phyloP scores from a whole-genome alignment of 257 asterid species.

The Nyctanthes arbortristis region DNA sequence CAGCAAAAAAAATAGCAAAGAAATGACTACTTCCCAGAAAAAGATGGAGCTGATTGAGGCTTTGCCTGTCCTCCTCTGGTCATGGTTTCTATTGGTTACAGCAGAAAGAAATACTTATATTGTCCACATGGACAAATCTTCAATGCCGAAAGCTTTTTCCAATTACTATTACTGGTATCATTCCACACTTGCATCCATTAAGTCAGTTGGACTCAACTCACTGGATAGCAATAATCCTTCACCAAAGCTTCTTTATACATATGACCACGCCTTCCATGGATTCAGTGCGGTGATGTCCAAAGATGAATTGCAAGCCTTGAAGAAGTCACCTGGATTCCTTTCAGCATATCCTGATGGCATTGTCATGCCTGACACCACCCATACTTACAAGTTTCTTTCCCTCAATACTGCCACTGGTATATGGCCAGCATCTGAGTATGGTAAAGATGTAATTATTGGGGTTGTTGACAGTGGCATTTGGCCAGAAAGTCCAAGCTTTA shows the following conservation, averaged over 20 bases:
- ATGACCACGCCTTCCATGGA: constrained; percentile 42
- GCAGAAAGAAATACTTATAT: constrained; percentile 13
- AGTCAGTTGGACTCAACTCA: not conserved
- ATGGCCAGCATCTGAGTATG: constrained; percentile 50
- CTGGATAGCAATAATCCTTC: not conserved
- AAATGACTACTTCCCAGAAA: not conserved
- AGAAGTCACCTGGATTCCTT: constrained; percentile 32
- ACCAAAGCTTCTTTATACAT: constrained; percentile 23
- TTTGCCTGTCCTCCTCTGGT: not conserved
- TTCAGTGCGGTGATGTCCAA: constrained; percentile 36
- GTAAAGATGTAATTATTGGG: constrained; percentile 43
- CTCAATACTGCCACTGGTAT: constrained; percentile 34
- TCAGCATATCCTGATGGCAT: constrained; percentile 31
- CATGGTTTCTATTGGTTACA: not conserved
- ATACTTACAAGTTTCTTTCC: constrained; percentile 28
- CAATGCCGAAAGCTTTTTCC: constrained; percentile 10
- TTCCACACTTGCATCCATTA: not conserved
- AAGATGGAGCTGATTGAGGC: not conserved
- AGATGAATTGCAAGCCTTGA: constrained; percentile 25
- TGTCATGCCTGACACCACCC: constrained; percentile 41
- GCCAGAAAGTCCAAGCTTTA: constrained; percentile 52
- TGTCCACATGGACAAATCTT: constrained; percentile 18
- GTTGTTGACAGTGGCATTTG: constrained; percentile 44
- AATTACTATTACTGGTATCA: constrained; percentile 17
- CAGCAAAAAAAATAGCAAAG: not conserved